phyloP scores from a whole-genome alignment of 805 yeast genomes.

The Ogataea salicorniae region DNA sequence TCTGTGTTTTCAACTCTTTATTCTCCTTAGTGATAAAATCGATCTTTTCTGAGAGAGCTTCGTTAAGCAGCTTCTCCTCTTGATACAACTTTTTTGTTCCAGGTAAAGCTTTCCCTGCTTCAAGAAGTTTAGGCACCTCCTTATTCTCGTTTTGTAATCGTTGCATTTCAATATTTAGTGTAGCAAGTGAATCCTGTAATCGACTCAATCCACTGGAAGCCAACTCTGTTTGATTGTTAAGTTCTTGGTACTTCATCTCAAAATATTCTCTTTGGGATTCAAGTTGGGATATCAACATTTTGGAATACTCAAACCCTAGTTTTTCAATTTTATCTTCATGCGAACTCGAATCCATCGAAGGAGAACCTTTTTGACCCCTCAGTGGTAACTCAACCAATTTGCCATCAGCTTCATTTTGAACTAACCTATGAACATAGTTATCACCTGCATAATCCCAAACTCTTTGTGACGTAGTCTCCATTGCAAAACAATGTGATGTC shows the following conservation, averaged over 20 bases:
- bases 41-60: constrained; percentile 36
- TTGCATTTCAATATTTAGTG: constrained; percentile 7
- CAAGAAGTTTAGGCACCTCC: constrained; percentile 17
- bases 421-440: constrained; percentile 78
- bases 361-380: constrained; percentile 15
- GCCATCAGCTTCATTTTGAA: constrained; percentile 84
- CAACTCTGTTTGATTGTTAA: constrained; percentile 15
- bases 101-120: constrained; percentile 13
- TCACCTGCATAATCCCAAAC: constrained; percentile 96
- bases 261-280: constrained; percentile 84
- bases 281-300: constrained; percentile 69
- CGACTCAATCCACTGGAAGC: constrained; percentile 21
- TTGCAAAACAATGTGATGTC: constrained; percentile 84
- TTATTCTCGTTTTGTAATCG: background rate
- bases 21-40: constrained; percentile 32
- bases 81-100: constrained; percentile 26
- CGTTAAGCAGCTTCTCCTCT: constrained; percentile 45
- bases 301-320: constrained; percentile 74
- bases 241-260: constrained; percentile 45
- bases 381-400: constrained; percentile 74
- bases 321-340: constrained; percentile 44
- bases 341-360: constrained; percentile 3
- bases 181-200: constrained; percentile 26
- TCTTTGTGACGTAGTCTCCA: constrained; percentile 78
- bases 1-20: constrained; percentile 32